Base-by-base conservation (phyloP, 495 filamentous ascomycete genomes). In the Podospora didyma region DNA sequence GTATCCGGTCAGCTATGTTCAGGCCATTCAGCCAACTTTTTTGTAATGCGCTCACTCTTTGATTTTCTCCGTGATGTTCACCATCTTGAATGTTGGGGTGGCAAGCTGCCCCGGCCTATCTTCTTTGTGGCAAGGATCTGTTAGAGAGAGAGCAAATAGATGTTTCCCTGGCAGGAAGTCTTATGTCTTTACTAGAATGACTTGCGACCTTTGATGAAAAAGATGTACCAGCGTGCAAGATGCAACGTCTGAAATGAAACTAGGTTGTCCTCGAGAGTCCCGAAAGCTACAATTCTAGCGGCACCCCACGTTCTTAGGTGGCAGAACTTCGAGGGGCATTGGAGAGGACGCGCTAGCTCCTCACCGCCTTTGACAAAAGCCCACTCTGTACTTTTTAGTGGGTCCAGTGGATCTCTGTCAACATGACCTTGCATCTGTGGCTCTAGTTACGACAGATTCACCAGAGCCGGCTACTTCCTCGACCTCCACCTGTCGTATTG, bases 51-150 rank as follows among this genome's bases (percentile, higher is more conserved):
- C 87, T 65, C 75, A 94, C 92, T 96, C 92, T 77, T 97, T 99
- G 76, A 99, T 99, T 82, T 96, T 97, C 46, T 99, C 95, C 51
- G 94, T 96, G 55, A 99, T 97, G 78, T 97, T 97, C 75, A 97
- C 95, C 95, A 99, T 98, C 62, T 81, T 91, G 84, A 56, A 78
- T 70, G 72, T 55, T 57, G 52, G 60, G 53, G 50, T 59, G 50
- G 35, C 9, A 21, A 11, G 11, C 51, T 2, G 34, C 37, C 31
- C 26, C 16, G 1, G 23, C n/a, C 7, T 12, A 21, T 7, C 22
- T 7, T 39, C 31, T n/a, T 49, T 17, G 22, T 31, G 28, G 21
- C 10, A 22, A 21, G 21, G 3, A 14, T 16, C 17, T 42, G 39
- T 19, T 42, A 14, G 45, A 20, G 45, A 24, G 5, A 22, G 23